These are phyloP conservation scores for Monosporascus sp. DNA, from an alignment of 2,329 filamentous ascomycete species.

Conservation along the genomic window DNA sequence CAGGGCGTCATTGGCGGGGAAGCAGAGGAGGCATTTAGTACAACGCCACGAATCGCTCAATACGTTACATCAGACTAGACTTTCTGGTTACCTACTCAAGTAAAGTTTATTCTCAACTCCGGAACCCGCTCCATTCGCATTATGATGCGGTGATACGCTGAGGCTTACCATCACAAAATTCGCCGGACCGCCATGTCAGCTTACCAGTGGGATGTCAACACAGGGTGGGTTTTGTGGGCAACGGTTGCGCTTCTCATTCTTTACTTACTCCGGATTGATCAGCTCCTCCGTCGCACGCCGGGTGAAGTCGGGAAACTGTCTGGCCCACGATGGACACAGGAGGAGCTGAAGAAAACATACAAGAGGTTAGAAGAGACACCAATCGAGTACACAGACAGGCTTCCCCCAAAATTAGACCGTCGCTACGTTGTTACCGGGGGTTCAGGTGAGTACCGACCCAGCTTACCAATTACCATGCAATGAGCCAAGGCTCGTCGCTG, in stretches of 20 bases:
- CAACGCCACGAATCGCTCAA: no score
- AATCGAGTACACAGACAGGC: conserved; percentile 31
- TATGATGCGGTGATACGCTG: no score
- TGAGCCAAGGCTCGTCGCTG: background rate
- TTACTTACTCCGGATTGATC: conserved; percentile 34
- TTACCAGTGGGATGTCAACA: background rate
- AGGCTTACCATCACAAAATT: no score
- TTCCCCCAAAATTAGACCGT: conserved; percentile 35
- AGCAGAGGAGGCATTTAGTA: no score
- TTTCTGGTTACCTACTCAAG: no score
- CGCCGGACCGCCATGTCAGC: background rate
- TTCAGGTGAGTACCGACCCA: conserved; percentile 32
- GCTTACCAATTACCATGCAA: background rate
- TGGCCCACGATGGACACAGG: conserved; percentile 31
- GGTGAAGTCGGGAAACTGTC: conserved; percentile 27
- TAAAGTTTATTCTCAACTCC: no score
- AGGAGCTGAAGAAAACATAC: conserved; percentile 31
- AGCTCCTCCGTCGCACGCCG: conserved; percentile 30
- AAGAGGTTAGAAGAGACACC: conserved; percentile 29
- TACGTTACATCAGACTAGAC: no score
- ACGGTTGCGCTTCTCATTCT: conserved; percentile 14
- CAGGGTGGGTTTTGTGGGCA: background rate
- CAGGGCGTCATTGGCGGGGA: no score
- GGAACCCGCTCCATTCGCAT: no score
- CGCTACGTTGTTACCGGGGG: conserved; percentile 42